Evolutionary conservation across 495 filamentous ascomycete genomes (phyloP), one percentile per base, ranked within the genome.

Genomic region (Aspergillus panamensis): DNA sequence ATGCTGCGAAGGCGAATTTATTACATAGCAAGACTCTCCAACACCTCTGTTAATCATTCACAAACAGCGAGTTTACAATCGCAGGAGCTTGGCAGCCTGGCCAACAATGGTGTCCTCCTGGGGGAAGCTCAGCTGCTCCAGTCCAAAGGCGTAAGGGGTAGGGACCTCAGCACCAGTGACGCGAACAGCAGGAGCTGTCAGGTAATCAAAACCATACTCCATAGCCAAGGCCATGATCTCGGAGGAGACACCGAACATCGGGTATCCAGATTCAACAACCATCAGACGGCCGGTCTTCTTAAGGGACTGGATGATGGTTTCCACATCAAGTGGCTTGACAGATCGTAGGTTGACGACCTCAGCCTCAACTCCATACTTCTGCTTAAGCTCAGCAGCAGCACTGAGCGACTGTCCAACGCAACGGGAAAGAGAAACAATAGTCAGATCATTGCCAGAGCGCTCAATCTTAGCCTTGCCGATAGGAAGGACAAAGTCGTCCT

Each of bases 401-500:
- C 85, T 80, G 55, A 98, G 80, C 64, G 88, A 91, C 80, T 93
- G 94, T 56, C 94, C 95, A 58, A 98, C 94, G 70, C 89, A 95
- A 66, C 94, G 91, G 48, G 94, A 98, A 57, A 96, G 82, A 32
- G 91, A 87, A 49, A 97, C 92, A 59, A 98, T 89, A 62, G 95
- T 98, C 49, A 98, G 77, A 75, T 98, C 94, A 76, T 91, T 96
- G 77, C 94, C 94, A 50, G 84, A 82, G 57, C 94, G 91, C 81
- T 98, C 94, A 66, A 98, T 88, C 84, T 98, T 98, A 69, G 94
- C 94, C 84, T 97, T 98, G 73, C 94, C 94, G 69, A 98, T 85
- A 51, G 94, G 94, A 51, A 98, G 69, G 61, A 97, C 92, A 69
- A 97, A 98, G 77, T 97, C 95, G 72, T 87, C 87, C 74, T 87